These are phyloP conservation scores for Aspergillus chevalieri DNA, from an alignment of 2,329 filamentous ascomycete species.

Conservation along the genomic window DNA sequence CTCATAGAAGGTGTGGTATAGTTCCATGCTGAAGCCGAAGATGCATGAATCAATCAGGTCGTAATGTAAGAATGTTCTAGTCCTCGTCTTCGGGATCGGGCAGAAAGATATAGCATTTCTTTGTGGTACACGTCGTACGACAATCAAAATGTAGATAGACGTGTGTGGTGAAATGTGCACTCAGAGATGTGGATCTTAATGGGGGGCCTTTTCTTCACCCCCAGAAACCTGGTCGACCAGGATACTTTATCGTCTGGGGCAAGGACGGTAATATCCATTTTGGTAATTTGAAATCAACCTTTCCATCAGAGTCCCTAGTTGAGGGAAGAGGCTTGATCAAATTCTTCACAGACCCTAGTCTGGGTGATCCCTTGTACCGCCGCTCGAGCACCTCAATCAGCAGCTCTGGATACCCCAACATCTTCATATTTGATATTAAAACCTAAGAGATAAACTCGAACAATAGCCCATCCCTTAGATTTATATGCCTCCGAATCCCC, in stretches of 20 bases:
- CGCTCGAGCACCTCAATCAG: slow-evolving; percentile 39
- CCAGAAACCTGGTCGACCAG: background rate
- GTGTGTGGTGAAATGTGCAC: slow-evolving; percentile 38
- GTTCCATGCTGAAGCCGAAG: slow-evolving; percentile 40
- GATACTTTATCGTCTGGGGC: slow-evolving; percentile 22
- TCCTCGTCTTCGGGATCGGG: background rate
- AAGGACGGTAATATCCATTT: slow-evolving; percentile 35
- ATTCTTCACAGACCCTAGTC: slow-evolving; percentile 47
- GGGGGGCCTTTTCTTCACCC: slow-evolving; percentile 7
- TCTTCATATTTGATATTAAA: slow-evolving; percentile 47
- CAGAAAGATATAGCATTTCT: no score
- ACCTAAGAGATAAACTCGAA: slow-evolving; percentile 53
- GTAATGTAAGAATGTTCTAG: background rate
- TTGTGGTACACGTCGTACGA: slow-evolving; percentile 47
- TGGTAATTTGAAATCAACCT: slow-evolving; percentile 17
- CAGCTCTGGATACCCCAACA: slow-evolving; percentile 47
- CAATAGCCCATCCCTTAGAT: slow-evolving; percentile 49
- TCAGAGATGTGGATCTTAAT: slow-evolving; percentile 33
- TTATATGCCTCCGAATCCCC: slow-evolving; percentile 52
- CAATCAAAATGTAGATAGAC: slow-evolving; percentile 49
- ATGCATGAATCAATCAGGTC: slow-evolving; percentile 41
- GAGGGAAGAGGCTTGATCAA: slow-evolving; percentile 38
- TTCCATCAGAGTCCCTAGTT: background rate
- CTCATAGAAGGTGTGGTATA: slow-evolving; percentile 32
- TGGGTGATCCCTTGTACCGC: slow-evolving; percentile 44